These are phyloP conservation scores for Fusarium verticillioides DNA, from an alignment of 2,329 filamentous ascomycete genomes.

Conservation along the genomic window DNA sequence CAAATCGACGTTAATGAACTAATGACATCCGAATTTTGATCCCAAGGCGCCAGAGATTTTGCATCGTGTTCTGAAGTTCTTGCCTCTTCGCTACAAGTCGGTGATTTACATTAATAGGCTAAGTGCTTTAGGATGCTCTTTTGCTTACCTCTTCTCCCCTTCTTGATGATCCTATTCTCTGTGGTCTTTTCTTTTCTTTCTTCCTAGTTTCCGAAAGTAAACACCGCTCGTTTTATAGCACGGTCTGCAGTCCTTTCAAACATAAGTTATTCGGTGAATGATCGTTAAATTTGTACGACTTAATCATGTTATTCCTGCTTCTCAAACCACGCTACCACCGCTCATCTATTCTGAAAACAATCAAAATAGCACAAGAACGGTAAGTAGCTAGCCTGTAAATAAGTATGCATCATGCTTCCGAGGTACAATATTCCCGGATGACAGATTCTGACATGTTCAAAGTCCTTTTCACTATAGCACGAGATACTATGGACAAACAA, in stretches of 20 bases:
- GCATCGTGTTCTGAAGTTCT: background rate
- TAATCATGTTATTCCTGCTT: background rate
- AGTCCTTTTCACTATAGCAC: background rate
- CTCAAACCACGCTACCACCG: background rate
- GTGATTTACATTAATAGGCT: background rate
- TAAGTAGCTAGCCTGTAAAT: background rate
- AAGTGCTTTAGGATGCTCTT: background rate
- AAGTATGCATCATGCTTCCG: background rate
- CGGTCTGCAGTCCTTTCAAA: no score
- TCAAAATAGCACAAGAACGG: background rate
- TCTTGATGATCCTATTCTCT: accelerated
- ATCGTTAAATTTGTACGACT: background rate
- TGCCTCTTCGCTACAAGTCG: accelerated
- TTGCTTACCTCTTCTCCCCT: background rate
- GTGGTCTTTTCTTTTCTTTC: background rate
- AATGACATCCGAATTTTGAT: background rate
- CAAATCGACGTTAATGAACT: background rate
- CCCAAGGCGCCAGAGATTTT: background rate
- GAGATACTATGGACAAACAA: background rate
- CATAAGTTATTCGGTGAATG: background rate
- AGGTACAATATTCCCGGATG: accelerated
- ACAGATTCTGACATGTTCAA: background rate
- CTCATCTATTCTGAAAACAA: accelerated
- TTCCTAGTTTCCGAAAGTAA: background rate
- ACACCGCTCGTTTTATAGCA: background rate